Base-by-base conservation (phyloP, 2,329 filamentous ascomycete species). In the Bipolaris cookei region DNA sequence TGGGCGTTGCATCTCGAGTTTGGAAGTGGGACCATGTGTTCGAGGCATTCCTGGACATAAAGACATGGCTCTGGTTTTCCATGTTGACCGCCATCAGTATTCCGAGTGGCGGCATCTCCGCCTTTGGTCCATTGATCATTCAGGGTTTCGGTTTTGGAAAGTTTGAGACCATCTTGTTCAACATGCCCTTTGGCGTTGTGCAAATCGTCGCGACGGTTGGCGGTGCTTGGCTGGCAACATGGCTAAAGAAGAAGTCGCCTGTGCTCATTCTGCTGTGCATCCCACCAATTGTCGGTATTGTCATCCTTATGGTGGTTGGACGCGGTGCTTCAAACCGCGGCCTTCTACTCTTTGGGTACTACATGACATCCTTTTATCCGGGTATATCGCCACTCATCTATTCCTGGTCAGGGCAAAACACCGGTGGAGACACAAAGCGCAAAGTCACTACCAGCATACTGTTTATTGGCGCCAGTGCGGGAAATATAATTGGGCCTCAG, bases 351-450 rank as follows among this genome's bases (percentile, higher is more conserved):
- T 79, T 80, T 0, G 85, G 84, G 0, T 87, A 86, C 65, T 86
- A 86, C 55, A 76, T 86, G 49, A 84, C 86, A 38, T 86, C 83
- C 0, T 81, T 86, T 6, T 87, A 87, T 49, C 84, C 85, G 0
- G 86, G 81, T 5, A 85, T 85, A 57, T 81, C 86, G 3, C 86
- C 85, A 0, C 73, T 88, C 28, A 83, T 88, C 38, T 87, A 85
- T 61, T 83, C 83, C 0, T 87, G 84, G 84, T 84, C 83, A 1
- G 79, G 83, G 1, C 84, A 86, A 58, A 88, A 88, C 61, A 88
- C 88, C 0, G 88, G 84, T 0, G 88, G 88, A 1, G 87, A 90
- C 67, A 90, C 88, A 0, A 90, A 90, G 74, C 85, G 86, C 61
- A 90, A 89, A 67, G 83, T 84, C 8, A 88, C 84, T 0, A 89